A percentile compares a stretch with the other conserved stretches of the same genome.
These are phyloP conservation scores for Podospora didyma DNA, from an alignment of 495 filamentous ascomycete species.

Conservation along the genomic window DNA sequence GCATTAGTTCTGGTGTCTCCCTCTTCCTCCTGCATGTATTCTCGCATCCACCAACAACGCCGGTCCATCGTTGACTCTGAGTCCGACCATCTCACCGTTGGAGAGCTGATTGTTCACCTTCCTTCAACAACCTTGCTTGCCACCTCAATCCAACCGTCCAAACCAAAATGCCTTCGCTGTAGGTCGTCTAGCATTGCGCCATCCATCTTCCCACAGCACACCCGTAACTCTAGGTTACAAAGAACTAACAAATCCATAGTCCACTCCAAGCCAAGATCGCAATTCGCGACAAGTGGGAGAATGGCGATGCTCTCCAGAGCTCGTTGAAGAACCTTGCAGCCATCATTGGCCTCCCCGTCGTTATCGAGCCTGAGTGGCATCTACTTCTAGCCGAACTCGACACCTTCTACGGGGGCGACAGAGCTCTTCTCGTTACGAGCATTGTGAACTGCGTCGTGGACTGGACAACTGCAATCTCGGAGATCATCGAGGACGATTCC, in stretches of 20 bases:
- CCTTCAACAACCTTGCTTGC: no score
- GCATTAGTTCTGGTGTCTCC: no score
- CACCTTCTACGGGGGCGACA: conserved; percentile 26
- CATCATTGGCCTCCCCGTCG: conserved; percentile 28
- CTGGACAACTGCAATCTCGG: conserved; percentile 23
- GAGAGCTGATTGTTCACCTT: no score
- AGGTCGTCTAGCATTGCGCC: no score
- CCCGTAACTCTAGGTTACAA: neutral
- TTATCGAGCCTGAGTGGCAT: conserved; percentile 32
- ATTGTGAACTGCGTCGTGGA: conserved; percentile 22
- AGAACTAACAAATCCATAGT: conserved; percentile 19
- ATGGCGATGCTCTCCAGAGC: conserved; percentile 18
- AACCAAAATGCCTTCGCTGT: no score
- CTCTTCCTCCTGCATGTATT: no score
- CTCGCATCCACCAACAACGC: no score
- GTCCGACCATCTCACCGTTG: no score
- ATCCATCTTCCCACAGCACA: no score
- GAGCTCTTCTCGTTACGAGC: conserved; percentile 21
- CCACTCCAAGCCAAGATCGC: conserved; percentile 27
- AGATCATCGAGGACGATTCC: conserved; percentile 30
- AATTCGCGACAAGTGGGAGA: conserved; percentile 36
- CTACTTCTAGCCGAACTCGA: conserved; percentile 25
- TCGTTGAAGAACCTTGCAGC: conserved; percentile 17
- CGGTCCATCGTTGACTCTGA: no score
- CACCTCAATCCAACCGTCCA: no score